Conservation (phyloP, 441 rosid species). For the Populus hybrid region DNA sequence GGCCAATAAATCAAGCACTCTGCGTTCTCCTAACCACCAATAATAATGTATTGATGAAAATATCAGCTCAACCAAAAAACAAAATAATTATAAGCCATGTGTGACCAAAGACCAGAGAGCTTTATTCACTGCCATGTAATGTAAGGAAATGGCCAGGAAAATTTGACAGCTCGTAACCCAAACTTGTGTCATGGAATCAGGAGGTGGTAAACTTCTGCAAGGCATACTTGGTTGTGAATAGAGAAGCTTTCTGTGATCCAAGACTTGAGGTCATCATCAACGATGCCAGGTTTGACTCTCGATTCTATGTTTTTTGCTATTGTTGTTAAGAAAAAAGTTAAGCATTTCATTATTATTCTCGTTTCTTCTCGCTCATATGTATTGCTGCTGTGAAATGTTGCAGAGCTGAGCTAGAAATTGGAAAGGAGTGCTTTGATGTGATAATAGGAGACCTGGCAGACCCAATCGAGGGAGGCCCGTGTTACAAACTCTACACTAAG, state of each 20-base stretch:
- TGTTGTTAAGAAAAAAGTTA: neutral
- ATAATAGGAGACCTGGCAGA: conserved; percentile 66
- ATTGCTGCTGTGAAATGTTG: neutral
- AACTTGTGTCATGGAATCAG: conserved; percentile 23
- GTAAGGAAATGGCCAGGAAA: neutral
- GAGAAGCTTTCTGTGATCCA: conserved; percentile 49
- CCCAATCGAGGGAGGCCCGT: conserved; percentile 69
- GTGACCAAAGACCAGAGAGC: neutral
- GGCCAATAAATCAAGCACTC: neutral
- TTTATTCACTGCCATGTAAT: neutral
- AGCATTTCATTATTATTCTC: neutral
- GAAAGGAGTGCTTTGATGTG: conserved; percentile 43
- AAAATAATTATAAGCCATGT: neutral
- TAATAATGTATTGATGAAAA: neutral
- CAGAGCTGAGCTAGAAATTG: conserved; percentile 51
- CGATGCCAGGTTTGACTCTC: conserved; percentile 42
- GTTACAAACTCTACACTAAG: conserved; percentile 59
- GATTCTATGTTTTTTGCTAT: neutral
- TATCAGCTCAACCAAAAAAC: neutral
- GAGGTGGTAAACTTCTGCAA: conserved; percentile 67
- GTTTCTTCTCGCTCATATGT: neutral
- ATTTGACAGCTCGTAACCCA: neutral
- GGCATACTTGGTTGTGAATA: conserved; percentile 42
- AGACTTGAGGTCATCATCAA: conserved; percentile 54
- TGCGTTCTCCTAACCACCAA: neutral